Evolutionary conservation across 2,329 filamentous ascomycete genomes (phyloP), one percentile per base, ranked within the genome.

Genomic region (Verticillium albo-atrum): DNA sequence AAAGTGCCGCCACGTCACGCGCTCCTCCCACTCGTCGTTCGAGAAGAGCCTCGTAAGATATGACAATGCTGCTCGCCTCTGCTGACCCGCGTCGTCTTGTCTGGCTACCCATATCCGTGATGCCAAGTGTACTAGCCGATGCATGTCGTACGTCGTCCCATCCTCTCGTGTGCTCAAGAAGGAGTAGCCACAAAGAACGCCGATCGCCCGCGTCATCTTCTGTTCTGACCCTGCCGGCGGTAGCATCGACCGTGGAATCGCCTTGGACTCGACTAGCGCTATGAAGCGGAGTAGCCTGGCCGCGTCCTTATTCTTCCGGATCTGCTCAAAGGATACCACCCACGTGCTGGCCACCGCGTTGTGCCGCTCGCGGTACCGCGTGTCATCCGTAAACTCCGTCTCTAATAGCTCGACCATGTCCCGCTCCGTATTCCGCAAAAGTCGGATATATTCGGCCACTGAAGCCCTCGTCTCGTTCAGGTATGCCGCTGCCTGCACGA

Each of bases 401-500:
- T 57, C 56, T 25, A 63, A 61, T 6, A 66, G 42, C 17, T 57
- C 30, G 9, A 32, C 56, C 42, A 60, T 56, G 60, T 42, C 64
- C 34, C 58, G 30, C 47, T 60, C 26, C 17, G 62, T 60, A 50
- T 66, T 65, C 14, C 61, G 58, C 35, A 32, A 12, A 3, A 32
- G 30, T 50, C 58, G 37, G 35, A 64, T 32, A 32, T 67, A 67
- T 27, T 54, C 53, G 20, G 37, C 37, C 14, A 61, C 57, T 14
- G 56, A 47, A 26, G 62, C 34, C 47, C 37, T 47, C 14, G 60
- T 67, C 52, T 65, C 56, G 23, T 51, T 54, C 23, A 70, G 25
- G 60, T 65, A 70, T 6, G 62, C 57, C 6, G 64, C 67, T 23
- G 67, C 67, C 55, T 68, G 62, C 27, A 64, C 65, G 6, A 68